phyloP scores from a whole-genome alignment of 2,329 filamentous ascomycete genomes.

The Xylariaceae sp. region DNA sequence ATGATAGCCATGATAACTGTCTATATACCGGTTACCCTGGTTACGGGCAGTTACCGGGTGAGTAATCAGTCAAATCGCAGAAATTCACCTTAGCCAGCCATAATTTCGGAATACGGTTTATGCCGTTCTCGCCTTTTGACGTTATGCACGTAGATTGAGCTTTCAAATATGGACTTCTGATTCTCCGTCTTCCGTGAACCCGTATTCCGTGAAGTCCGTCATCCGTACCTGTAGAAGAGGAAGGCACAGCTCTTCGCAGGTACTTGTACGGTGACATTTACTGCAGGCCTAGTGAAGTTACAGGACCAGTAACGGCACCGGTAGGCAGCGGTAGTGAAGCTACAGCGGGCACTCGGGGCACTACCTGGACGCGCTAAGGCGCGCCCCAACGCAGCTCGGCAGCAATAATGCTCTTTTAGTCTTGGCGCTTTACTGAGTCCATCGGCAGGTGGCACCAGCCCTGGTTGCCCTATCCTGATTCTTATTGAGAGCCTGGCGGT shows the following conservation, averaged over 20 bases:
- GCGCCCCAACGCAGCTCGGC: neutral
- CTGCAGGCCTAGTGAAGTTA: neutral
- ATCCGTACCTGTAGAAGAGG: too few species aligned
- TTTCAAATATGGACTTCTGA: too few species aligned
- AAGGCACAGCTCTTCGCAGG: too few species aligned
- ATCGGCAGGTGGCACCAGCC: neutral
- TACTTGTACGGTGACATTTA: neutral
- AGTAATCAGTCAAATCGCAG: too few species aligned
- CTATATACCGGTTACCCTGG: neutral
- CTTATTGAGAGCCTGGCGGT: too few species aligned
- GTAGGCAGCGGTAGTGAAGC: neutral
- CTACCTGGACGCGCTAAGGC: neutral
- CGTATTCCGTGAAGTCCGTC: too few species aligned
- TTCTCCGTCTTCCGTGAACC: too few species aligned
- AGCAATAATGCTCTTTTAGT: neutral
- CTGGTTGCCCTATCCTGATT: neutral
- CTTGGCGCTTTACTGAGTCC: neutral
- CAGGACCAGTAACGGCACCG: neutral
- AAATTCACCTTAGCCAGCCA: too few species aligned
- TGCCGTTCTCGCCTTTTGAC: too few species aligned
- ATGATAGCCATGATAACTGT: too few species aligned
- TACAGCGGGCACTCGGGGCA: neutral
- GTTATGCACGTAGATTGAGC: too few species aligned
- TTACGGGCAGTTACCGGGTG: neutral
- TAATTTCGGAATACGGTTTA: too few species aligned